Evolutionary conservation across 495 filamentous ascomycete species (phyloP).

Genomic region (Thozetella sp.): DNA sequence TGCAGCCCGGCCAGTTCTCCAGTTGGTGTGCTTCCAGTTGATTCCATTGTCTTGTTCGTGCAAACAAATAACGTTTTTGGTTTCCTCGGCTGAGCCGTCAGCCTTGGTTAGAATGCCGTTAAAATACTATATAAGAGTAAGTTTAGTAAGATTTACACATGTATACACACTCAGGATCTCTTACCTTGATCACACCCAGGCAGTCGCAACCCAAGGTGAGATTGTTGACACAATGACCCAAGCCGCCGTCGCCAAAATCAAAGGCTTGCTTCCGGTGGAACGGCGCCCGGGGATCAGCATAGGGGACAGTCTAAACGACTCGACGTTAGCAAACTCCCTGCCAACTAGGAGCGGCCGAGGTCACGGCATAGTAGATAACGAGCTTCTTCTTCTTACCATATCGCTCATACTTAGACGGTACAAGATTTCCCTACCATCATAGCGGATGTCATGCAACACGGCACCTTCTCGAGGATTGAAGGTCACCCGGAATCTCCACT

Average conservation of each 20-base stretch:
- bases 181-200: conserved; percentile 46
- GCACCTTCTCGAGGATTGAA: conserved; percentile 68
- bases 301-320: conserved; percentile 53
- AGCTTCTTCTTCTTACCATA: conserved; percentile 56
- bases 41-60: conserved; percentile 72
- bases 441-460: conserved; percentile 66
- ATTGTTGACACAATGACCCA: conserved; percentile 68
- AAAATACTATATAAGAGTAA: conserved; percentile 57
- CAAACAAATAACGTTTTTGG: conserved; percentile 68
- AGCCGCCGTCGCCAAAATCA: conserved; percentile 69
- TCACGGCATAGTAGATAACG: too few relatives aligned
- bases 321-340: neutral
- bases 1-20: conserved; percentile 60
- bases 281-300: conserved; percentile 64
- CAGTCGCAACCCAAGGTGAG: conserved; percentile 69
- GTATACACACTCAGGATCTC: neutral
- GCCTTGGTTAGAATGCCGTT: conserved; percentile 53
- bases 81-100: conserved; percentile 52
- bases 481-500: conserved; percentile 67
- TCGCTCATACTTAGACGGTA: conserved; percentile 74
- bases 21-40: conserved; percentile 73
- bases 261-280: conserved; percentile 72
- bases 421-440: conserved; percentile 68
- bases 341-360: too few relatives aligned
- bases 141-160: neutral